Base-by-base conservation (phyloP, 2,329 filamentous ascomycete species). In the Arthrobotrys sinensis region DNA sequence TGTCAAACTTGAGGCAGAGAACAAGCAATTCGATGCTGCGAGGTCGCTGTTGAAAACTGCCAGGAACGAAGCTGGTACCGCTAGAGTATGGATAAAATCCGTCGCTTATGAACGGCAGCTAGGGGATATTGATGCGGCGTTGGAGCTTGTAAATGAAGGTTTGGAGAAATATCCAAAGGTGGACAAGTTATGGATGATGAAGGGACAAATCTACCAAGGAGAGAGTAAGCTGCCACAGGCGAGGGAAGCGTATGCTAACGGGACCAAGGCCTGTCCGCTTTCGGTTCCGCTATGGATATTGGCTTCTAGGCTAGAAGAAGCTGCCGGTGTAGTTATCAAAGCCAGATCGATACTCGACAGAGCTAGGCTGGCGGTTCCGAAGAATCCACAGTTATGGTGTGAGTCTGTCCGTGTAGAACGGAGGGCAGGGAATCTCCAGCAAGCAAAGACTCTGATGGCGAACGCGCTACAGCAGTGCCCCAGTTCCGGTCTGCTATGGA, bases 151-250 rank as follows among this genome's bases (percentile, higher is more conserved):
- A 50, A 93, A 94, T 76, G 91, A 96, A 83, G 96, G 92, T 0
- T 86, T 99, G 40, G 91, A 94, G 80, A 88, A 93, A 8, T 99
- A 97, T 86, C 95, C 96, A 0, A 89, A 90, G 52, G 90, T 92
- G 11, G 88, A 93, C 65, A 98, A 98, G 85, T 88, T 99, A 24
- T 97, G 95, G 91, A 97, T 98, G 92, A 93, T 97, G 87, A 99
- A 99, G 85, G 96, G 96, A 0, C 96, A 99, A 83, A 96, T 98
- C 80, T 99, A 99, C 87, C 92, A 97, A 83, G 89, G 91, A 50
- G 88, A 94, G 55, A 91, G 89, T 81, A 94, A 93, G 85, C 86
- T 92, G 12, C 91, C 92, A 0, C 92, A 96, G 84, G 96, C 96
- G 2, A 90, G 96, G 55, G 94, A 98, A 84, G 94, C 95, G 0